Conservation (phyloP, 2,329 filamentous ascomycete genomes). For the Hymenoscyphus salicellus region DNA sequence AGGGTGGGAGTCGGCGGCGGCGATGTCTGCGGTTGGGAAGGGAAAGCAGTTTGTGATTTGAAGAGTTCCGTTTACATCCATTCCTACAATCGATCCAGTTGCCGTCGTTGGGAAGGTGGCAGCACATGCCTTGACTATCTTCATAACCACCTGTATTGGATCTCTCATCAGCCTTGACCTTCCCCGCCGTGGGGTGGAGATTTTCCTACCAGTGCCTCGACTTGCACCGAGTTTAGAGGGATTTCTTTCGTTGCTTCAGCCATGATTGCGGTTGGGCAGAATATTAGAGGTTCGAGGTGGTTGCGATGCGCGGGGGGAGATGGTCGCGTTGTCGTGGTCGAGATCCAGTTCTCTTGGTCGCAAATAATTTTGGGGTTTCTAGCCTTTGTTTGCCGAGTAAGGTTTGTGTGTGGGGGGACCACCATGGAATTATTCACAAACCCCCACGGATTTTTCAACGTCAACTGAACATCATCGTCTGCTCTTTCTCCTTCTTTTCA, state of each 20-base stretch:
- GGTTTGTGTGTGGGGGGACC: slow-evolving; percentile 3
- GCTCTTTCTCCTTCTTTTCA: not conserved
- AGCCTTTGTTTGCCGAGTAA: slow-evolving; percentile 5
- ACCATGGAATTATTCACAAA: not conserved
- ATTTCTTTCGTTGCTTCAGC: slow-evolving; percentile 59
- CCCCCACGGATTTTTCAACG: not conserved
- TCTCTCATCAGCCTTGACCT: slow-evolving; percentile 27
- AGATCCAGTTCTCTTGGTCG: slow-evolving; percentile 6
- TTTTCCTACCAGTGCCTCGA: slow-evolving; percentile 81
- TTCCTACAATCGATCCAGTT: slow-evolving; percentile 87
- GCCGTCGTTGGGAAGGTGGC: slow-evolving; percentile 83
- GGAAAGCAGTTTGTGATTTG: slow-evolving; percentile 95
- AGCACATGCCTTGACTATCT: slow-evolving; percentile 94
- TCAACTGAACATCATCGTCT: not conserved
- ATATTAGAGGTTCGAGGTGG: not conserved
- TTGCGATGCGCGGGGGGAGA: not conserved
- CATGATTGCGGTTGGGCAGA: slow-evolving; percentile 44
- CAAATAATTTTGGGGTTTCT: slow-evolving; percentile 7
- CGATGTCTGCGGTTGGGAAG: slow-evolving; percentile 79
- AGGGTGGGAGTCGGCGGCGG: slow-evolving; percentile 67
- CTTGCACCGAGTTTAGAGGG: slow-evolving; percentile 82
- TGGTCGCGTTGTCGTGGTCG: slow-evolving; percentile 4
- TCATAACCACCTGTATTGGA: slow-evolving; percentile 76
- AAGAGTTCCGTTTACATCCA: slow-evolving; percentile 78
- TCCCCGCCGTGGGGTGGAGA: slow-evolving; percentile 35